Percentiles rank a stretch among this genome's conserved stretches.
Conservation (phyloP, 192 early-diverging fungal genomes). For the Mortierella hygrophila region DNA sequence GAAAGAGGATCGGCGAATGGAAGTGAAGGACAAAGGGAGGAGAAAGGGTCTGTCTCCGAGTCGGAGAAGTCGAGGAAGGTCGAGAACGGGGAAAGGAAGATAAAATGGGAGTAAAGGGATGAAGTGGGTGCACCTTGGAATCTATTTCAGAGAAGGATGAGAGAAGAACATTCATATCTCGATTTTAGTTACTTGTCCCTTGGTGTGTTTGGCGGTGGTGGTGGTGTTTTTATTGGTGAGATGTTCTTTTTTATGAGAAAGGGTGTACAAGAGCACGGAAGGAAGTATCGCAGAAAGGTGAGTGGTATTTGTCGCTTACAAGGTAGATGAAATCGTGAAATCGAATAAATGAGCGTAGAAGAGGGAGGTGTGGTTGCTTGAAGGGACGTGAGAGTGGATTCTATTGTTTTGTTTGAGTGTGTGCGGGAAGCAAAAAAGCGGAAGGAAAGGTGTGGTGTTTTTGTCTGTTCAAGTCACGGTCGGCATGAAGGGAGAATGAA, state of each 20-base stretch:
- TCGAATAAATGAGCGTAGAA: neutral
- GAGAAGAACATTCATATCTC: neutral
- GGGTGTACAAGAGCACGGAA: neutral
- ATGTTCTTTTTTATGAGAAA: neutral
- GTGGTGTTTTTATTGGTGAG: neutral
- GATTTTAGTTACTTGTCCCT: neutral
- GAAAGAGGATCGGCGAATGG: neutral
- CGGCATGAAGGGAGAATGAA: neutral
- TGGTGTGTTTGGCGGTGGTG: neutral
- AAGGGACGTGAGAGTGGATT: neutral
- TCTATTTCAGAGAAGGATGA: conserved; percentile 1
- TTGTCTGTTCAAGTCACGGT: neutral
- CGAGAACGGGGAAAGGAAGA: neutral
- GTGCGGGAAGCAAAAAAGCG: neutral
- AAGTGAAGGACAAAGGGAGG: neutral
- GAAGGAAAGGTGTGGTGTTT: neutral
- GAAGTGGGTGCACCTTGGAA: neutral
- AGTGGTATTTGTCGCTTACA: neutral
- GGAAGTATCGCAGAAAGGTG: neutral
- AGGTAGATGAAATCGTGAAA: neutral
- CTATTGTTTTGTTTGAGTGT: neutral
- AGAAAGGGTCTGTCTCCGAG: neutral
- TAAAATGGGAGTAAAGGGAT: neutral
- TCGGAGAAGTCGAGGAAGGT: neutral
- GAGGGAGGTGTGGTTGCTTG: neutral